Base-by-base conservation (phyloP, 768 basidiomycete genomes). In the Termitomyces sp. region DNA sequence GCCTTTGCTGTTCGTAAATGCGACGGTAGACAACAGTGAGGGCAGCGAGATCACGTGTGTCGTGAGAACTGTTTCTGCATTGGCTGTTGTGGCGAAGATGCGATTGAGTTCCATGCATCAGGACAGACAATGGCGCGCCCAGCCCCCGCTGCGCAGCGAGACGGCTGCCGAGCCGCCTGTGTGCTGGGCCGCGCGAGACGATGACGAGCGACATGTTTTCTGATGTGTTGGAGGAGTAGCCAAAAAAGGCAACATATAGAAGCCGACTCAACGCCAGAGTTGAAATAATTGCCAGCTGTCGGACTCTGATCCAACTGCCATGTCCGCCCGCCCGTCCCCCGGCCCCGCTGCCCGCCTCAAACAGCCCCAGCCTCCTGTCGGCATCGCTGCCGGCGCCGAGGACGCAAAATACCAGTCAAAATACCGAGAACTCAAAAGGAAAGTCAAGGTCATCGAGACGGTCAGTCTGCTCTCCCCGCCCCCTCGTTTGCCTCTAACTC, bases 361-460 rank as follows among this genome's bases (percentile, higher is more conserved):
- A 75, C 73, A 73, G 63, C 69, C 81, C 68, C 64, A 75, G 23
- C 76, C 78, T 47, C 60, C 80, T 19, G 73, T 82, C 21, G 88
- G 86, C 59, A 87, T 89, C 60, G 81, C 87, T 39, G 88, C 87
- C 27, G 86, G 88, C 64, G 88, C 86, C 19, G 90, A 92, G 67
- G 91, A 93, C 71, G 82, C 82, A 67, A 92, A 91, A 72, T 94
- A 93, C 69, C 87, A 89, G 58, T 80, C 83, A 66, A 93, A 93
- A 72, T 94, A 93, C 76, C 90, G 85, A 70, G 91, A 94, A 57
- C 76, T 94, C 61, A 92, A 90, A 70, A 81, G 85, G 72, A 92
- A 91, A 74, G 90, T 93, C 56, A 88, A 85, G 68, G 90, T 93
- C 71, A 88, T 93, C 61, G 91, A 94, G 73, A 71, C 77, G 32